A percentile compares a stretch with the other conserved stretches of the same genome.
Conservation (phyloP, 176 grass and related monocot species). For the Avena sativa region DNA sequence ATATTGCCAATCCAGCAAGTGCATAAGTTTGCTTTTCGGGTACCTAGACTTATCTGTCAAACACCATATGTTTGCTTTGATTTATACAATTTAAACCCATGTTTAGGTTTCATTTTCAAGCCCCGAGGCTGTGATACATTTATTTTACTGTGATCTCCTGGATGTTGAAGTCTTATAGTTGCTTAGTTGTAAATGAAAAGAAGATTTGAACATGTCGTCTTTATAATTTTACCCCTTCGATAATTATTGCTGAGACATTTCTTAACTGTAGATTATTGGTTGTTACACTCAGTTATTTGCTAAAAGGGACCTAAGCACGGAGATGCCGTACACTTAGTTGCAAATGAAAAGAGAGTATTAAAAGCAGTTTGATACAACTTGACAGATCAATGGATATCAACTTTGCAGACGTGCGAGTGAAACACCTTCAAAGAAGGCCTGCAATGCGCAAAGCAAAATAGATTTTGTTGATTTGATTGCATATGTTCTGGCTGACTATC, state of each 20-base stretch:
- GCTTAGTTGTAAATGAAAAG: neutral
- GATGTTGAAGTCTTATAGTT: neutral
- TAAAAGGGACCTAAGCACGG: neutral
- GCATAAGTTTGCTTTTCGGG: neutral
- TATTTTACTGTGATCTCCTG: neutral
- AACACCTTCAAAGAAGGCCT: neutral
- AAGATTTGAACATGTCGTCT: neutral
- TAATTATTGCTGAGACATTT: slow-evolving; percentile 13
- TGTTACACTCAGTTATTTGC: slow-evolving; percentile 4
- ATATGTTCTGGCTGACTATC: neutral
- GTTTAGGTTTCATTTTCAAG: neutral
- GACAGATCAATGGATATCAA: neutral
- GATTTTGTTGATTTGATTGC: neutral
- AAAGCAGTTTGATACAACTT: neutral
- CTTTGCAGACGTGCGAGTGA: neutral
- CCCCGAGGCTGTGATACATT: neutral
- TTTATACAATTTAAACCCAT: neutral
- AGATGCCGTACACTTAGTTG: neutral
- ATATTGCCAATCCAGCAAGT: neutral
- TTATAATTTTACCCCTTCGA: neutral
- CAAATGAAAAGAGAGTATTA: neutral
- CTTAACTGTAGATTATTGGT: neutral
- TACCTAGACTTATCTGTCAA: neutral
- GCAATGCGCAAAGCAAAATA: neutral
- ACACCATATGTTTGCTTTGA: slow-evolving; percentile 1